Percentiles rank a stretch among this genome's conserved stretches.
These are phyloP conservation scores for Kurtzmaniella quercitrusa DNA, from an alignment of 1,139 yeast species.

Conservation along the genomic window DNA sequence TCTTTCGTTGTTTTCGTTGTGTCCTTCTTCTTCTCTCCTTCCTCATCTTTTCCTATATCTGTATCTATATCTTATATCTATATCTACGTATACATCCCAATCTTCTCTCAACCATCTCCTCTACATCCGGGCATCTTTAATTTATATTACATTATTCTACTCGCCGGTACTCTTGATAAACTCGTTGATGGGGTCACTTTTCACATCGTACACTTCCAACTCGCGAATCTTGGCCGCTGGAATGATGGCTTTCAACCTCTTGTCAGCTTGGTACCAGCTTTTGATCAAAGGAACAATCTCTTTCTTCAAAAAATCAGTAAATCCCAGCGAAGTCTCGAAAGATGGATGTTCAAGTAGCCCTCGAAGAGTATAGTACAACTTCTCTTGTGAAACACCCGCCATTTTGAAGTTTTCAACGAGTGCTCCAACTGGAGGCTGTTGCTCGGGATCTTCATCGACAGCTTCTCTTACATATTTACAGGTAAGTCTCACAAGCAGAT, in stretches of 20 bases:
- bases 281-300: slow-evolving; percentile 64
- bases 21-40: background rate
- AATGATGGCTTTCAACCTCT: slow-evolving; percentile 55
- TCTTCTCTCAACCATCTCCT: background rate
- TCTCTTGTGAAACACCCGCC: slow-evolving; percentile 72
- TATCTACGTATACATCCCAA: no score
- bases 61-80: no score
- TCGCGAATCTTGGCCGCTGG: slow-evolving; percentile 31
- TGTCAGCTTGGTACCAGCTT: slow-evolving; percentile 62
- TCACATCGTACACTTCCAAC: slow-evolving; percentile 35
- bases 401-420: slow-evolving; percentile 65
- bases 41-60: background rate
- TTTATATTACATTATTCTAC: slow-evolving; percentile 4
- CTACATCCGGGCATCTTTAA: slow-evolving; percentile 4
- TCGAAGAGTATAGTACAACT: slow-evolving; percentile 61
- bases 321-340: slow-evolving; percentile 44
- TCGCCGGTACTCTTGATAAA: slow-evolving; percentile 23
- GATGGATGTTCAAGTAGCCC: slow-evolving; percentile 66
- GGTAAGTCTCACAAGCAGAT: slow-evolving; percentile 61
- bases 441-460: slow-evolving; percentile 18
- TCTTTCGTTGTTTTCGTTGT: background rate
- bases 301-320: slow-evolving; percentile 35
- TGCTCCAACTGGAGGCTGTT: slow-evolving; percentile 41
- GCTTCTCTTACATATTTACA: slow-evolving; percentile 39
- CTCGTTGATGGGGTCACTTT: slow-evolving; percentile 44